A percentile compares a stretch with the other conserved stretches of the same genome.
phyloP scores from a whole-genome alignment of 345 rosid genomes.

The Carallia brachiata region DNA sequence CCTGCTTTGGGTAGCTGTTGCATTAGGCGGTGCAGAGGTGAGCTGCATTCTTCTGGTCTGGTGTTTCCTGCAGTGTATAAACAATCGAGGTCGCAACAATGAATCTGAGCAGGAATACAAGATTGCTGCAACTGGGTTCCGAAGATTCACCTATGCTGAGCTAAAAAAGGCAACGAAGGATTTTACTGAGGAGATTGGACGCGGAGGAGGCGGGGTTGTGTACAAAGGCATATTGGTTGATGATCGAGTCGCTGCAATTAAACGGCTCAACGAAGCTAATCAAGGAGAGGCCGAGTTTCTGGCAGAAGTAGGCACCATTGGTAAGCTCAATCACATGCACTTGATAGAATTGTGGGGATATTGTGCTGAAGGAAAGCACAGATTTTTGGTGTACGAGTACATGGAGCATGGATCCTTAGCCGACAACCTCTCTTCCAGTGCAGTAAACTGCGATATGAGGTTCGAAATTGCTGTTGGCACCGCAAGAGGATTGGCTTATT shows the following conservation, averaged over 20 bases:
- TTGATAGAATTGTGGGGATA: conserved; percentile 16
- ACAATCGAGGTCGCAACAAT: neutral
- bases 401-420: conserved; percentile 16
- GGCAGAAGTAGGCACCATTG: conserved; percentile 15
- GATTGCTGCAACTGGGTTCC: neutral
- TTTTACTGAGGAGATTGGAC: conserved; percentile 12
- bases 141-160: conserved; percentile 12
- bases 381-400: conserved; percentile 12
- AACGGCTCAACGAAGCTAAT: conserved; percentile 2
- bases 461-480: conserved; percentile 10
- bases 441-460: conserved; percentile 8
- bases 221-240: conserved; percentile 5
- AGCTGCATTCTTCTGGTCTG: neutral
- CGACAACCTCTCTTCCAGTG: conserved; percentile 1
- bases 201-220: conserved; percentile 15
- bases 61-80: neutral
- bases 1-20: neutral
- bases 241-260: conserved; percentile 7
- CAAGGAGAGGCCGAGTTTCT: conserved; percentile 16
- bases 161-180: conserved; percentile 8
- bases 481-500: conserved; percentile 14
- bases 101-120: neutral
- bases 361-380: conserved; percentile 17
- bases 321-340: conserved; percentile 14
- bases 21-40: neutral